A percentile compares a stretch with the other conserved stretches of the same genome.
phyloP scores from a whole-genome alignment of 2,329 filamentous ascomycete genomes.

The Ophiostoma sp. region DNA sequence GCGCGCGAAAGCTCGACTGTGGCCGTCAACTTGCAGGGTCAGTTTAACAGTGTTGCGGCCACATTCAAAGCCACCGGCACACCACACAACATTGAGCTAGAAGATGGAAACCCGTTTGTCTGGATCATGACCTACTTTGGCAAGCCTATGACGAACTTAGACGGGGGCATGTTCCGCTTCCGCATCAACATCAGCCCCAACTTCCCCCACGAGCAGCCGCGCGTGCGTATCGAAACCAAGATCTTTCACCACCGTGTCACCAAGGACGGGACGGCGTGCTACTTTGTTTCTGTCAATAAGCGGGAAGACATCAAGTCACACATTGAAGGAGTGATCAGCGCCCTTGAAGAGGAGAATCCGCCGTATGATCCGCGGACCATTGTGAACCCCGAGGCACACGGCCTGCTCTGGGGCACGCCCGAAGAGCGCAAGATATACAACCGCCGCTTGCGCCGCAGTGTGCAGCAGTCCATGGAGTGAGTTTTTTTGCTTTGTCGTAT shows the following conservation, averaged over 20 bases:
- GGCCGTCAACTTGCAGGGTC: slow-evolving; percentile 73
- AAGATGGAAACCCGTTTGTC: slow-evolving; percentile 78
- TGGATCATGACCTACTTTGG: slow-evolving; percentile 90
- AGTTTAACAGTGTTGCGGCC: slow-evolving; percentile 76
- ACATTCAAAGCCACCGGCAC: slow-evolving; percentile 66
- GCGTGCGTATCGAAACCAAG: slow-evolving; percentile 71
- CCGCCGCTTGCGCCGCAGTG: slow-evolving; percentile 70
- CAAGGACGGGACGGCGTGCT: slow-evolving; percentile 74
- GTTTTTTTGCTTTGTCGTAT: slow-evolving; percentile 27
- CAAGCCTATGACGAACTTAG: slow-evolving; percentile 84
- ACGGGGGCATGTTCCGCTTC: slow-evolving; percentile 83
- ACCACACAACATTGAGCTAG: slow-evolving; percentile 70
- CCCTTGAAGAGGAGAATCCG: slow-evolving; percentile 81
- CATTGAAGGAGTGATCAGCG: slow-evolving; percentile 73
- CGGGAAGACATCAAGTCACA: slow-evolving; percentile 75
- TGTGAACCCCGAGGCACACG: slow-evolving; percentile 79
- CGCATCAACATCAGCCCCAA: slow-evolving; percentile 72
- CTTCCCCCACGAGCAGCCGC: slow-evolving; percentile 84
- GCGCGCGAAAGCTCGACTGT: slow-evolving; percentile 66
- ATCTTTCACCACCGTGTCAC: slow-evolving; percentile 88
- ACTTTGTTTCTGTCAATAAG: slow-evolving; percentile 57
- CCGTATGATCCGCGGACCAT: slow-evolving; percentile 85
- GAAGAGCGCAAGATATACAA: slow-evolving; percentile 83
- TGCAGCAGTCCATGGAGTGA: slow-evolving; percentile 63
- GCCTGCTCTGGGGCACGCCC: slow-evolving; percentile 75